Conservation (phyloP, 1,139 yeast genomes). For the Diutina mesorugosa region DNA sequence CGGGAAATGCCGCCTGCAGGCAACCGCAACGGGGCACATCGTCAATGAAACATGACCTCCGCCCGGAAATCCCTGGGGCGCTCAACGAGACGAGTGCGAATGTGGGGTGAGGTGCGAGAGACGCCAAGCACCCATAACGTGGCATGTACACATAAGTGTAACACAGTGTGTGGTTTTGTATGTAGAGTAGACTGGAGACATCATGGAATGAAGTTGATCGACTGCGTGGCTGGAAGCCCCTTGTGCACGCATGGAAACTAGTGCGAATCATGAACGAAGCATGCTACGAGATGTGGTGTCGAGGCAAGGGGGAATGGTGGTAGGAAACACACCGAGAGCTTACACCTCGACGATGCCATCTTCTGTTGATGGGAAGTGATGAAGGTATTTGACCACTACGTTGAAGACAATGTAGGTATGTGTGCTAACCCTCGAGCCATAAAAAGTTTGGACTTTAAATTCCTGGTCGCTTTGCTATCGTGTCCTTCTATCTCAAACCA, state of each 20-base stretch:
- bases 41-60: conserved; percentile 1
- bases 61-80: not conserved
- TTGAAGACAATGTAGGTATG: not conserved
- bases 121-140: not conserved
- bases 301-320: not conserved
- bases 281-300: not conserved
- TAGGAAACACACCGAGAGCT: not conserved
- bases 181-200: not conserved
- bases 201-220: not conserved
- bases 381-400: not conserved
- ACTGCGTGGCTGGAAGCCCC: not conserved
- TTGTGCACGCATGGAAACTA: not conserved
- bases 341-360: not conserved
- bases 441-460: not conserved
- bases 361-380: not conserved
- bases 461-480: not conserved
- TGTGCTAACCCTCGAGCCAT: too few species aligned
- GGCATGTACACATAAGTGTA: not conserved
- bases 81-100: not conserved
- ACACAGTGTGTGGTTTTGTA: not conserved
- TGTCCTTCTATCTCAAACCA: not conserved
- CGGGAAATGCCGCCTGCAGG: not conserved
- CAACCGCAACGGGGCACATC: not conserved
- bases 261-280: not conserved
- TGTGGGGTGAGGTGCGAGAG: not conserved